Evolutionary conservation across 805 yeast species (phyloP).

Genomic region (Ogataea paradorogensis): DNA sequence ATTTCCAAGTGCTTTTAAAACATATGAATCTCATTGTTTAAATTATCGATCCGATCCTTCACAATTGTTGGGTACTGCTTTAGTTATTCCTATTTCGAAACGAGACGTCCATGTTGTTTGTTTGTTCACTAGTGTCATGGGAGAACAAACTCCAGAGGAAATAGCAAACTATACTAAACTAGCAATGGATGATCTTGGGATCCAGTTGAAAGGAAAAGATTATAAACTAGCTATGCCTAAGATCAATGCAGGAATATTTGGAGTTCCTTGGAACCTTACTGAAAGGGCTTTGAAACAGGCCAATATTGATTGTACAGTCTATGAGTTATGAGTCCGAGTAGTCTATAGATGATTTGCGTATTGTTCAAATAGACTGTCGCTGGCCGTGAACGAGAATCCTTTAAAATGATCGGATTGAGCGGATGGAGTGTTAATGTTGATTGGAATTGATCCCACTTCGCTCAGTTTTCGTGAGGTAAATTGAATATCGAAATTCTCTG

Average conservation of each 20-base stretch:
- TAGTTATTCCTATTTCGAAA: slow-evolving; percentile 37
- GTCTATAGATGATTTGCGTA: no score
- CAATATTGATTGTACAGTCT: slow-evolving; percentile 43
- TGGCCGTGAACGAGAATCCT: slow-evolving; percentile 46
- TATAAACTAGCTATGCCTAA: slow-evolving; percentile 57
- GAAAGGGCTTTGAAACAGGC: slow-evolving; percentile 45
- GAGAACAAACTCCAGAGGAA: slow-evolving; percentile 43
- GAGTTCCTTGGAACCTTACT: slow-evolving; percentile 75
- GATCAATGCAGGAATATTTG: slow-evolving; percentile 78
- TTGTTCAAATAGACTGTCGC: slow-evolving; percentile 35
- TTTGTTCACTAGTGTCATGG: slow-evolving; percentile 65
- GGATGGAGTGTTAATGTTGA: slow-evolving; percentile 3
- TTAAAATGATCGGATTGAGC: slow-evolving; percentile 29
- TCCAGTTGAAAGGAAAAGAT: slow-evolving; percentile 31
- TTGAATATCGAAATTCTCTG: slow-evolving; percentile 76
- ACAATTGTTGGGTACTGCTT: slow-evolving; percentile 53
- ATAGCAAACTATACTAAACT: slow-evolving; percentile 50
- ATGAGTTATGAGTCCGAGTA: slow-evolving; percentile 41
- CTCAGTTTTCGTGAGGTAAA: slow-evolving; percentile 59
- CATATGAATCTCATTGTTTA: slow-evolving; percentile 46
- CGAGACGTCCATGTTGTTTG: slow-evolving; percentile 50
- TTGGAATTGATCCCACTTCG: slow-evolving; percentile 6
- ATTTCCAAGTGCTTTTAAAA: slow-evolving; percentile 56
- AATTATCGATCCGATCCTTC: slow-evolving; percentile 20
- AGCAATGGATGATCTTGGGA: slow-evolving; percentile 47